Conservation (phyloP, 352 stramenopile genomes). For the Globisporangium abappressorium region DNA sequence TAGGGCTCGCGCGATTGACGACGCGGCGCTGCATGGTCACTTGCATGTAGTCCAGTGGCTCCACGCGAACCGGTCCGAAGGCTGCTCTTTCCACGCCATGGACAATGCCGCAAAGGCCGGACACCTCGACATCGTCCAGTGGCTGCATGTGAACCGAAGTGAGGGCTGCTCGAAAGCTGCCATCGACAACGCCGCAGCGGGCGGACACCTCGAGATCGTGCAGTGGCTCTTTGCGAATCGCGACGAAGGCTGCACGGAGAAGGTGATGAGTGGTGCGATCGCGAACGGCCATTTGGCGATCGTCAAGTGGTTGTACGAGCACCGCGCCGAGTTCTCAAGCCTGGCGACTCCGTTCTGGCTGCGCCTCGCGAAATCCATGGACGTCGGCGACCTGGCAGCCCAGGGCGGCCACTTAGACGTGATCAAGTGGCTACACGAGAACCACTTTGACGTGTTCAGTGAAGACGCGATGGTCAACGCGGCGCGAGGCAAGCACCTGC, state of each 20-base stretch:
- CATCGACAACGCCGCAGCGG: slow-evolving; percentile 24
- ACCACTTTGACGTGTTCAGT: background rate
- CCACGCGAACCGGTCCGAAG: background rate
- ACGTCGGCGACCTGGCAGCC: background rate
- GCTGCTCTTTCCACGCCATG: background rate
- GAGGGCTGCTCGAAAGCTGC: slow-evolving; percentile 24
- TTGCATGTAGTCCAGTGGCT: background rate
- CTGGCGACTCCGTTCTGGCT: slow-evolving; percentile 1
- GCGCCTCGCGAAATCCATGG: background rate
- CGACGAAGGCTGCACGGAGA: slow-evolving; percentile 14
- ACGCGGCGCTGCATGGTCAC: background rate
- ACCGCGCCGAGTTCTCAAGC: background rate
- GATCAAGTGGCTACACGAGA: slow-evolving; percentile 1
- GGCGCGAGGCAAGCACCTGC: background rate
- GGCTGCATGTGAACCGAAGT: slow-evolving; percentile 13
- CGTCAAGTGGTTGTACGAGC: slow-evolving; percentile 24
- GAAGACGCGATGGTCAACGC: slow-evolving; percentile 1
- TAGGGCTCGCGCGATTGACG: background rate
- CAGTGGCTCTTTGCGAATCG: slow-evolving; percentile 22
- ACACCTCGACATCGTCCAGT: slow-evolving; percentile 8
- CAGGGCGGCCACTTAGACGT: background rate
- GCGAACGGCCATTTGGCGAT: slow-evolving; percentile 18
- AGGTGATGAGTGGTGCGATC: slow-evolving; percentile 20
- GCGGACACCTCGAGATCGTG: slow-evolving; percentile 26
- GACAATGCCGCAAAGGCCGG: background rate